phyloP scores from a whole-genome alignment of 805 yeast genomes.

The Nakazawaea populi region DNA sequence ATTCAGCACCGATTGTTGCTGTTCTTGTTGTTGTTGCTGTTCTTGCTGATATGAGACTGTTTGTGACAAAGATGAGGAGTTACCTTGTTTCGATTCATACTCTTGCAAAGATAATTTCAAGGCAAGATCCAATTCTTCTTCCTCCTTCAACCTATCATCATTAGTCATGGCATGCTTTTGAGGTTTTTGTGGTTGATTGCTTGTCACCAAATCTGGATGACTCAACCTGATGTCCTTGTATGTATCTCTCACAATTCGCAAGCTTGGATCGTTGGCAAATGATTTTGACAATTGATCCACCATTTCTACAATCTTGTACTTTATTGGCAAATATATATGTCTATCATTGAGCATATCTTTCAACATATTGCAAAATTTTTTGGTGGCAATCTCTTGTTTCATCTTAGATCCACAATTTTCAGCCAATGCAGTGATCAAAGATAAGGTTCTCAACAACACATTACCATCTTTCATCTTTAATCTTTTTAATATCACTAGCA shows the following conservation, averaged over 20 bases:
- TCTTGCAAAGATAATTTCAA: slow-evolving; percentile 69
- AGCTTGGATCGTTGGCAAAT: slow-evolving; percentile 70
- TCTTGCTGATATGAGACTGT: slow-evolving; percentile 11
- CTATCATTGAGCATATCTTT: slow-evolving; percentile 45
- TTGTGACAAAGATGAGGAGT: slow-evolving; percentile 14
- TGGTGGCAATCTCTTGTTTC: slow-evolving; percentile 57
- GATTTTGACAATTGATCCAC: slow-evolving; percentile 60
- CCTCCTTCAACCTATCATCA: slow-evolving; percentile 53
- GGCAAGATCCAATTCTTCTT: slow-evolving; percentile 73
- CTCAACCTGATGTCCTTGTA: slow-evolving; percentile 39
- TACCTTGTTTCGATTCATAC: slow-evolving; percentile 33
- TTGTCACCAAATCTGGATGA: slow-evolving; percentile 27
- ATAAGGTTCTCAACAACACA: slow-evolving; percentile 52
- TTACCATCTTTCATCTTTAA: slow-evolving; percentile 55
- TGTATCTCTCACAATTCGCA: slow-evolving; percentile 63
- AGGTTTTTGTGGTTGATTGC: slow-evolving; percentile 48
- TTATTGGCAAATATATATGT: slow-evolving; percentile 61
- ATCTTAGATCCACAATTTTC: slow-evolving; percentile 74
- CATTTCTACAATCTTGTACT: slow-evolving; percentile 57
- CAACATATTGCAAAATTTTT: slow-evolving; percentile 43
- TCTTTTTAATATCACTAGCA: slow-evolving; percentile 40
- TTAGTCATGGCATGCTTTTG: slow-evolving; percentile 43
- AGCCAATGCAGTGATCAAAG: slow-evolving; percentile 54
- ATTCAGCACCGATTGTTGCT: slow-evolving; percentile 8
- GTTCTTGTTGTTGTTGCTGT: slow-evolving; percentile 15